Base-by-base conservation (phyloP, 2,329 filamentous ascomycete genomes). In the Exophiala aquamarina region DNA sequence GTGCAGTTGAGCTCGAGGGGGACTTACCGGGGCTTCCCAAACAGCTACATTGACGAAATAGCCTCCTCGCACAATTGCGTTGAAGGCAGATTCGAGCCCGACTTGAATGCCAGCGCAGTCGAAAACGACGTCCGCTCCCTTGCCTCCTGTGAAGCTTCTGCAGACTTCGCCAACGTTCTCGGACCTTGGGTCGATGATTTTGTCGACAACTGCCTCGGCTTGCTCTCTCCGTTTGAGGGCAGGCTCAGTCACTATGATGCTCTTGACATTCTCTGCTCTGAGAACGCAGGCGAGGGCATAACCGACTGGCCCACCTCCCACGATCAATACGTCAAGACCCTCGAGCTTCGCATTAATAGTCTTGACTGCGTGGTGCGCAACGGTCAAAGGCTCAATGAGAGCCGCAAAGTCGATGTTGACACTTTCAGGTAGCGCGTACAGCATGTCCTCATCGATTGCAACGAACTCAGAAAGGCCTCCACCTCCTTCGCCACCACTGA, bases 301-400 rank as follows among this genome's bases (percentile, higher is more conserved):
- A 3, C 76, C 76, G 49, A 80, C 77, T 0, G 77, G 76, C 2
- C 76, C 76, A 17, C 71, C 75, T n/a, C 77, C 77, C 2, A 79
- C 61, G 11, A 80, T 66, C 17, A 79, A 61, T 1, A 70, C 74
- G 0, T 68, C 62, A 39, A 75, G 65, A 14, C 68, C 69, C 4
- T 62, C 58, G 47, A 74, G 70, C 61, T 72, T 74, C 13, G 32
- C 38, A 3, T 37, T 37, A 20, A 71, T 72, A 37, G 72, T 66
- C 29, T 74, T 71, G 17, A 78, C 71, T 1, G 75, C 75, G 57
- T 79, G 77, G 70, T 74, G 78, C 14, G 72, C 76, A 1, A 80
- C 77, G 3, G 74, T 68, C 0, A 79, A 63, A 2, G 77, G 77
- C 54, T 79, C 76, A 29, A 78, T 68, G n/a, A 79, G 65, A 1